Evolutionary conservation across 305 asterid species (phyloP), one percentile per base, ranked within the genome.

Genomic region (Lippia alba): DNA sequence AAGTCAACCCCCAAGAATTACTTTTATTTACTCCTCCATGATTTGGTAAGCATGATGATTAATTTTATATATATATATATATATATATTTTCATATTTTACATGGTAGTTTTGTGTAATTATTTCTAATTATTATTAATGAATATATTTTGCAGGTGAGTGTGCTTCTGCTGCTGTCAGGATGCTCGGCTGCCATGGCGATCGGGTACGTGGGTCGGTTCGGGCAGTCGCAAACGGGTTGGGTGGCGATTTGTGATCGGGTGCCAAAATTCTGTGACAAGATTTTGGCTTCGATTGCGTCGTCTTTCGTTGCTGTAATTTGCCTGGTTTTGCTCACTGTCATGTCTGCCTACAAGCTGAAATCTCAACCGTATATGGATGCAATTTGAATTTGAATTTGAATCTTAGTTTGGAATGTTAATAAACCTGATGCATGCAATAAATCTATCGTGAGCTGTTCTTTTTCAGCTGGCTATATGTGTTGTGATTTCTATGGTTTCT

Each of bases 271-370:
- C 79, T 86, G 88, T 16, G 67, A 75, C 64, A 69, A 66, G 76
- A 44, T 34, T 2, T 14, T 45, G 4, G 32, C 60, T 11, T 78
- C 88, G 0, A 54, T 83, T 12, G 78, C 24, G 4, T 49, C 69
- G 0, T 74, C 86, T 7, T 81, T 73, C 66, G 2, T 83, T 46
- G 85, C 88, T 19, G 61, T 79, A 73, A 19, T 79, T 69, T 71
- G 74, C 79, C 46, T 81, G 67, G 8, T 81, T 11, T 12, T 56
- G 39, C 91, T 83, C 7, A 67, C 80, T 0, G 2, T 80, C 59
- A 41, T 79, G 80, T 76, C 82, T 15, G 91, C 86, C 3, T 41
- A 73, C 79, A 81, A 78, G 12, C 86, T 86, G 76, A 79, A 77
- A 53, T 64, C 81, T 46, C 61, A 50, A 4, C 12, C 79, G 17